These are phyloP conservation scores for Tuctoria greenei DNA, from an alignment of 176 grass and related monocot genomes.

Conservation along the genomic window DNA sequence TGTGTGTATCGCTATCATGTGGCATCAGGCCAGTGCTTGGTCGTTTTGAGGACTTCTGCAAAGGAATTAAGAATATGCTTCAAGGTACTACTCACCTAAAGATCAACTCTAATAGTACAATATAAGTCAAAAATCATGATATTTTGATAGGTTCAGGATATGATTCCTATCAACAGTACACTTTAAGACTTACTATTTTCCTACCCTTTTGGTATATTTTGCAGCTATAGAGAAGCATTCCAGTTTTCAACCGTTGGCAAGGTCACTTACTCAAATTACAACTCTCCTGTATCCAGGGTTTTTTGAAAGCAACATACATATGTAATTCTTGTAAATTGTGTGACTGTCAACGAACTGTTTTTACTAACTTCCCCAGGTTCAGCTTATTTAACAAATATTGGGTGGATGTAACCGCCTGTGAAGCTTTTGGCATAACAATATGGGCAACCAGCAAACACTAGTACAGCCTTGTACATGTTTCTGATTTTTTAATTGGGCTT, in stretches of 20 bases:
- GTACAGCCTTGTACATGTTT: neutral
- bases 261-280: slow-evolving; percentile 57
- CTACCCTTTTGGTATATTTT: neutral
- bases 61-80: slow-evolving; percentile 68
- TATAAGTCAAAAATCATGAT: neutral
- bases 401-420: neutral
- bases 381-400: neutral
- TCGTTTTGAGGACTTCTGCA: slow-evolving; percentile 82
- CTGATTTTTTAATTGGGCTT: too few species aligned
- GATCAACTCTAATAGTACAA: neutral
- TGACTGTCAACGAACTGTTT: neutral
- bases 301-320: slow-evolving; percentile 43
- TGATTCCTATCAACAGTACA: neutral
- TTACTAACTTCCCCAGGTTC: neutral
- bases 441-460: neutral
- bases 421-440: neutral
- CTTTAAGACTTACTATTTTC: neutral
- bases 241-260: slow-evolving; percentile 50
- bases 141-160: neutral
- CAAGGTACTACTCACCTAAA: slow-evolving; percentile 48
- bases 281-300: slow-evolving; percentile 58
- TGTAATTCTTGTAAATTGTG: slow-evolving; percentile 48
- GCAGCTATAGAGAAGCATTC: slow-evolving; percentile 57
- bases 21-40: slow-evolving; percentile 86
- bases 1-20: slow-evolving; percentile 78